Conservation (phyloP, 257 asterid genomes). For the Nemophila menziesii region DNA sequence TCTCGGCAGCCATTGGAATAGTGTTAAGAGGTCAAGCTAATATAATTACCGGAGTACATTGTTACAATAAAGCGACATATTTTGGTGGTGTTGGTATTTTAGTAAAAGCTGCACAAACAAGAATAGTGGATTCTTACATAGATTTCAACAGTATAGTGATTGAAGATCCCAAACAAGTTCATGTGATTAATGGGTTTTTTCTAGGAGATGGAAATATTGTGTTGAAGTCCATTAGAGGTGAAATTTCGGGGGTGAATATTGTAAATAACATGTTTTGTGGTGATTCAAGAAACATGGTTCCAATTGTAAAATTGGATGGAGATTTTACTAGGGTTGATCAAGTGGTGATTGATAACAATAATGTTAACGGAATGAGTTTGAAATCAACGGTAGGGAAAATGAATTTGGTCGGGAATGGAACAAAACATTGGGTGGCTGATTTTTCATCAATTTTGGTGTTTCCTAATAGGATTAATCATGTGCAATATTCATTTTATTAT, state of each 20-base stretch:
- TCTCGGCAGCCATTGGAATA: slow-evolving; percentile 44
- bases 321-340: slow-evolving; percentile 29
- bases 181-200: slow-evolving; percentile 35
- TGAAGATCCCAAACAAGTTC: slow-evolving; percentile 40
- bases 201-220: slow-evolving; percentile 46
- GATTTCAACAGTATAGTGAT: slow-evolving; percentile 44
- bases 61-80: slow-evolving; percentile 46
- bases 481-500: slow-evolving; percentile 30
- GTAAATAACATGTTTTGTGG: slow-evolving; percentile 38
- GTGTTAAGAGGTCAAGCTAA: slow-evolving; percentile 39
- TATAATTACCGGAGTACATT: slow-evolving; percentile 38
- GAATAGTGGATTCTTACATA: slow-evolving; percentile 33
- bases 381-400: slow-evolving; percentile 33
- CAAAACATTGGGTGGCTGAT: slow-evolving; percentile 38
- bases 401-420: slow-evolving; percentile 45
- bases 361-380: slow-evolving; percentile 41
- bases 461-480: slow-evolving; percentile 35
- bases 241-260: slow-evolving; percentile 31
- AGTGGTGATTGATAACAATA: slow-evolving; percentile 38
- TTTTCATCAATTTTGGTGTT: slow-evolving; percentile 31
- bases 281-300: slow-evolving; percentile 18
- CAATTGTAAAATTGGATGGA: slow-evolving; percentile 32
- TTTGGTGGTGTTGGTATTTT: slow-evolving; percentile 49
- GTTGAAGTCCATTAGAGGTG: slow-evolving; percentile 34
- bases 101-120: slow-evolving; percentile 36